Base-by-base conservation (phyloP, 805 yeast species). In the Monosporozyma aerobia region DNA sequence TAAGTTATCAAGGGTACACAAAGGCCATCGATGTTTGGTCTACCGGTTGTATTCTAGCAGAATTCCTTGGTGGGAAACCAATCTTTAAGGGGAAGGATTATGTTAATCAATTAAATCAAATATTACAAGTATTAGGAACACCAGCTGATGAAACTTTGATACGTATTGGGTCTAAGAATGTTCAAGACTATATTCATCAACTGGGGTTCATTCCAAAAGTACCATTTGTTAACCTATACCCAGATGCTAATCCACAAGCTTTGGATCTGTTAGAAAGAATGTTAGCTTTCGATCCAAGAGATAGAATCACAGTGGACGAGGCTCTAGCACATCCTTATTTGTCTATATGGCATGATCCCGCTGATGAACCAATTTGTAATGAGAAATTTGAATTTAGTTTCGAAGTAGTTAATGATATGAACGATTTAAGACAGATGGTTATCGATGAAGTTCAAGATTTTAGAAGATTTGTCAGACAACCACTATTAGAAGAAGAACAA, bases 1-100 rank as follows among this genome's bases (percentile, higher is more conserved):
- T 94, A 52, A 85, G 95, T 57, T 89, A 87, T 73, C 95, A 94
- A 68, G 88, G 90, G 54, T 92, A 92, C 69, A 87, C 98, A 5
- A 90, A 89, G 71, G 97, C 99, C 25, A 92, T 94, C 54, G 99
- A 94, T 69, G 79, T 94, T 53, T 94, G 99, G 99, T 89, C 97
- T 0, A 95, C 94, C 22, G 99, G 99, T 2, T 94, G 99, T 72
- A 90, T 94, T 54, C 73, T 94, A 51, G 99, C 98, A 1, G 99
- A 94, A 67, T 77, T 94, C 56, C 72, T 94, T 19, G 96, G 96
- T 2, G 90, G 97, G 0, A 80, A 81, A 61, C 97, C 99, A 1
- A 77, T 94, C 23, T 94, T 94, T 72, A 85, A 92, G 59, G 99
- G 99, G 4, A 87, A 86, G 66, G 98, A 94, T 72, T 94, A 92